Conservation (phyloP, 306 rosid genomes). For the Rosa lucieae region DNA sequence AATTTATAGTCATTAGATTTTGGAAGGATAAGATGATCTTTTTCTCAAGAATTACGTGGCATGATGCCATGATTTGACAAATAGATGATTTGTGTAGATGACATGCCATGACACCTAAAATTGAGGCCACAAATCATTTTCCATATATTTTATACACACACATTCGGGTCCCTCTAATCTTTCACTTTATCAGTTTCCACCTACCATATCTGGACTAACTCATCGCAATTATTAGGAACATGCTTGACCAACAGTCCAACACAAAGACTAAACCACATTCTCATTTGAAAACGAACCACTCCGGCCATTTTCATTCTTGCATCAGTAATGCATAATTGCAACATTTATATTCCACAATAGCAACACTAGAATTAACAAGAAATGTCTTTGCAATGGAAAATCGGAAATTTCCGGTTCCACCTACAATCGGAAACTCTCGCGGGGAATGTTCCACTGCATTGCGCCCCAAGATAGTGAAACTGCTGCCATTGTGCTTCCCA, state of each 20-base stretch:
- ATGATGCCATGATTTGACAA: no score
- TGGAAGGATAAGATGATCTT: no score
- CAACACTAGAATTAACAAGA: background rate
- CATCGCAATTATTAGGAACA: background rate
- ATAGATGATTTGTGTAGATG: no score
- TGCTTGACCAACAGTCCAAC: background rate
- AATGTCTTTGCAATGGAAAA: background rate
- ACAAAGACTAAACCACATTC: background rate
- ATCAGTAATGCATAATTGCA: background rate
- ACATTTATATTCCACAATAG: constrained; percentile 5
- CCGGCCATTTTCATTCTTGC: background rate
- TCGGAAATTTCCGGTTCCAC: background rate
- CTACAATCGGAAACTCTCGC: constrained; percentile 21
- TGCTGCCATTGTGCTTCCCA: constrained; percentile 2
- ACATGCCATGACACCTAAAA: no score
- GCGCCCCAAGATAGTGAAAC: constrained; percentile 16
- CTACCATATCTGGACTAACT: no score
- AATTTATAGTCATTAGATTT: no score
- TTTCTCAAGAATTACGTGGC: no score
- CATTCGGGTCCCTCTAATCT: no score
- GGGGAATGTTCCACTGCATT: background rate
- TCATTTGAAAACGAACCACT: background rate
- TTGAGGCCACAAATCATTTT: no score
- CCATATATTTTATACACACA: no score
- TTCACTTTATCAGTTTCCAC: background rate